A percentile compares a stretch with the other conserved stretches of the same genome.
phyloP scores from a whole-genome alignment of 805 yeast species.

The Pichia paraexigua region DNA sequence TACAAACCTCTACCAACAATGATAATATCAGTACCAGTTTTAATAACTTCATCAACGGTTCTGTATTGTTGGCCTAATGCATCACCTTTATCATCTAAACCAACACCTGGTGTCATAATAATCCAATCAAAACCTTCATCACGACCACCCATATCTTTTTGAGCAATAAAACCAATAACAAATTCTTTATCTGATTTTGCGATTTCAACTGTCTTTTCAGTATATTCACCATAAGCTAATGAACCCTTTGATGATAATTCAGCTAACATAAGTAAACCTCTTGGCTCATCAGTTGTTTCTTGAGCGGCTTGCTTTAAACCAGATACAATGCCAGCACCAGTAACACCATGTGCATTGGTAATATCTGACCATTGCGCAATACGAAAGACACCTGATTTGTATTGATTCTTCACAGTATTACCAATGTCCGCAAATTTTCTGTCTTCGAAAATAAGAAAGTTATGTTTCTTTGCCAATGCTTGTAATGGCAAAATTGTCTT shows the following conservation, averaged over 20 bases:
- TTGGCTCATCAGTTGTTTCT: conserved; percentile 62
- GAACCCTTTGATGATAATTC: conserved; percentile 93
- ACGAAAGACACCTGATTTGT: conserved; percentile 79
- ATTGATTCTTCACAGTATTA: conserved; percentile 91
- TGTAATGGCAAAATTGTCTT: conserved; percentile 70
- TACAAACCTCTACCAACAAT: conserved; percentile 98
- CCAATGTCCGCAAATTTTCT: conserved; percentile 98
- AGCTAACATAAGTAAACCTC: conserved; percentile 92
- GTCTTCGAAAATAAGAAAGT: conserved; percentile 91
- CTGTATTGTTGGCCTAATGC: conserved; percentile 94
- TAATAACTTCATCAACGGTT: conserved; percentile 76
- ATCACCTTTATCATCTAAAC: conserved; percentile 94
- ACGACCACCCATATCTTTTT: conserved; percentile 74
- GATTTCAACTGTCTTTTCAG: conserved; percentile 79
- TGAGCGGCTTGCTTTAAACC: conserved; percentile 81
- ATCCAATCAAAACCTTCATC: conserved; percentile 91
- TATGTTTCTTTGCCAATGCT: conserved; percentile 67
- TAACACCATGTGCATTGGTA: conserved; percentile 95
- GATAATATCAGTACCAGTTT: conserved; percentile 85
- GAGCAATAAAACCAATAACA: conserved; percentile 96
- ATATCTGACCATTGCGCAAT: conserved; percentile 95
- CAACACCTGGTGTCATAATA: conserved; percentile 97
- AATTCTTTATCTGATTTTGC: conserved; percentile 78
- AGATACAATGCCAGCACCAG: conserved; percentile 87
- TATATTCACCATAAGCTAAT: conserved; percentile 86